phyloP scores from a whole-genome alignment of 1,284 basidiomycete genomes.

The Fomitopsis pinicola region DNA sequence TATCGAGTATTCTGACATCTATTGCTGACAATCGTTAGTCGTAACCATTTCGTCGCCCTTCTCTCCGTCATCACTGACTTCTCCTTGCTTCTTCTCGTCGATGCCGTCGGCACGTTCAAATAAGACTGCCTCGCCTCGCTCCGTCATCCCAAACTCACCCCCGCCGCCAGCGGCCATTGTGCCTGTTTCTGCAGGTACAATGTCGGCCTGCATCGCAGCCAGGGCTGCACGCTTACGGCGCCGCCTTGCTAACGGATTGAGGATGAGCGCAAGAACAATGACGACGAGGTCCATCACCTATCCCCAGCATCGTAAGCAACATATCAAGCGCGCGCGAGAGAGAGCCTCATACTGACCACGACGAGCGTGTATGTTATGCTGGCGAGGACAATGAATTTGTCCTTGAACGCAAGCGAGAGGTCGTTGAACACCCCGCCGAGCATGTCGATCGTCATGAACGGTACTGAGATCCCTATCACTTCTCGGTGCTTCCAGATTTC shows the following conservation, averaged over 20 bases:
- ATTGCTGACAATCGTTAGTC: background rate
- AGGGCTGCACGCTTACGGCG: constrained; percentile 28
- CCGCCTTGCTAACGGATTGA: constrained; percentile 26
- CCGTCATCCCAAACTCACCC: background rate
- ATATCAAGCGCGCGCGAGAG: background rate
- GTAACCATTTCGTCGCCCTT: background rate
- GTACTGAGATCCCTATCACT: constrained; percentile 70
- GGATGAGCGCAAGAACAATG: constrained; percentile 19
- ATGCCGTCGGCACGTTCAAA: background rate
- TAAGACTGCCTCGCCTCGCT: background rate
- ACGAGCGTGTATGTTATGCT: constrained; percentile 61
- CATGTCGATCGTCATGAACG: constrained; percentile 71
- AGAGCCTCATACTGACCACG: constrained; percentile 36
- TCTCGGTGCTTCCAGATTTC: constrained; percentile 71
- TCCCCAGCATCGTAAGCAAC: background rate
- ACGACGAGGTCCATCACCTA: constrained; percentile 23
- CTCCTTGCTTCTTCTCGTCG: background rate
- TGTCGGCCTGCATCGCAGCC: background rate
- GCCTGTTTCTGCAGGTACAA: background rate
- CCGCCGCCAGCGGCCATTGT: background rate
- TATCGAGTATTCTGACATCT: background rate
- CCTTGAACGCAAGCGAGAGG: constrained; percentile 68
- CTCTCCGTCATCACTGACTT: background rate
- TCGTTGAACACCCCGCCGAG: constrained; percentile 70
- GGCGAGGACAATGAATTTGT: constrained; percentile 62